Conservation (phyloP, 345 rosid species). For the Hirschfeldia incana region DNA sequence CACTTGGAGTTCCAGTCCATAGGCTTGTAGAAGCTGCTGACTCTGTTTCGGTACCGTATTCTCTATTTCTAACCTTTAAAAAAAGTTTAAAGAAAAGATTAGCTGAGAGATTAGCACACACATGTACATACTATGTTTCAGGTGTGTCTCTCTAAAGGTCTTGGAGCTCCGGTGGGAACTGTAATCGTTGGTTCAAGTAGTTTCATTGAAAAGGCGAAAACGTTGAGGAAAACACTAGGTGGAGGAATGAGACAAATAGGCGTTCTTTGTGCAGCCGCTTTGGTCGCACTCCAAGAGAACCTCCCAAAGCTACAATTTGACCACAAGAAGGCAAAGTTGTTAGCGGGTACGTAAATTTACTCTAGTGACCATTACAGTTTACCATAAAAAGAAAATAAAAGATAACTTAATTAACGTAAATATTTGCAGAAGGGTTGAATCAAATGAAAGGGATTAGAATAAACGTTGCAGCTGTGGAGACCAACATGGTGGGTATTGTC, state of each 20-base stretch:
- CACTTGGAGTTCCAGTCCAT: constrained; percentile 83
- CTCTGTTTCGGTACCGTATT: constrained; percentile 63
- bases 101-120: background rate
- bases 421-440: constrained; percentile 64
- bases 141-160: constrained; percentile 90
- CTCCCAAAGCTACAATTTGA: constrained; percentile 63
- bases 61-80: background rate
- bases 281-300: constrained; percentile 68
- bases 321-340: constrained; percentile 77
- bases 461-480: constrained; percentile 67
- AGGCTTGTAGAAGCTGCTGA: constrained; percentile 86
- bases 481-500: constrained; percentile 64
- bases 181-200: constrained; percentile 79
- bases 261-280: constrained; percentile 75
- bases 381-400: background rate
- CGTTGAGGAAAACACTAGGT: constrained; percentile 80
- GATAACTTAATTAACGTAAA: background rate
- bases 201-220: constrained; percentile 77
- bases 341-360: constrained; percentile 61
- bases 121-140: background rate
- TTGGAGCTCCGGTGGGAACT: constrained; percentile 93
- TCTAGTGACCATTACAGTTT: background rate
- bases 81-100: background rate
- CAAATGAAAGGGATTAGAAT: constrained; percentile 68
- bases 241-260: constrained; percentile 98